Percentiles rank a stretch among this genome's conserved stretches.
Evolutionary conservation across 2,329 filamentous ascomycete genomes (phyloP).

Genomic region (Ophiostoma ips): DNA sequence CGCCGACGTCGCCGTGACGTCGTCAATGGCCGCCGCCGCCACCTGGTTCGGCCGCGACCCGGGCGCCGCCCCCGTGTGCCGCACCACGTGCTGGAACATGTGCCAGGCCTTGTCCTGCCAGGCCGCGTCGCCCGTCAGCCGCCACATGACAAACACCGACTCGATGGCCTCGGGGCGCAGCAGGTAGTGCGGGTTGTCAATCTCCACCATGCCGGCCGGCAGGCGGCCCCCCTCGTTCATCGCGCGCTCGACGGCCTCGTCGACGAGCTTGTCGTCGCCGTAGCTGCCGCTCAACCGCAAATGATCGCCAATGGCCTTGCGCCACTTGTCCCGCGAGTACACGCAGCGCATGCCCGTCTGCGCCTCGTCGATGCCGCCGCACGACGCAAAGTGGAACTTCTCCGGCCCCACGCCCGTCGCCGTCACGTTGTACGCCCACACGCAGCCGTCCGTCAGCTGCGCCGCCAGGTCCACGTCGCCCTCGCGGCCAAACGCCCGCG

Average conservation of each 20-base stretch:
- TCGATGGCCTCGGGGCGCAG: slow-evolving; percentile 68
- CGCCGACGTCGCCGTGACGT: slow-evolving; percentile 39
- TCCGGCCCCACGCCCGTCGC: slow-evolving; percentile 49
- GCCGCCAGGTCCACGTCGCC: slow-evolving; percentile 42
- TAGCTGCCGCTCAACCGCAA: slow-evolving; percentile 6
- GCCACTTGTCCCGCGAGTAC: slow-evolving; percentile 17
- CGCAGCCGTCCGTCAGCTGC: slow-evolving; percentile 48
- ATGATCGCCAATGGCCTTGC: slow-evolving; percentile 12
- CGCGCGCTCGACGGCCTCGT: slow-evolving; percentile 21
- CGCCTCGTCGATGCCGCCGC: slow-evolving; percentile 16
- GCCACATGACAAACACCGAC: slow-evolving; percentile 65
- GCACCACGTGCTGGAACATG: slow-evolving; percentile 55
- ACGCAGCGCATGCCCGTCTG: slow-evolving; percentile 15
- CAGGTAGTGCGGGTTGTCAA: slow-evolving; percentile 46
- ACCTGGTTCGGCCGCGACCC: slow-evolving; percentile 18
- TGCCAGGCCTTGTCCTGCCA: slow-evolving; percentile 59
- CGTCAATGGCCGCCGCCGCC: slow-evolving; percentile 51
- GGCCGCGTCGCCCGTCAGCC: slow-evolving; percentile 51
- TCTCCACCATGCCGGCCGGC: slow-evolving; percentile 39
- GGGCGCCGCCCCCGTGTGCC: slow-evolving; percentile 41
- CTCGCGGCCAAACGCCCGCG: slow-evolving; percentile 41
- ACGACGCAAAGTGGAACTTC: slow-evolving; percentile 34
- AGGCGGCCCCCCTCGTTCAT: slow-evolving; percentile 32
- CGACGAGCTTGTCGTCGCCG: slow-evolving; percentile 1
- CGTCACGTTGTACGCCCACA: slow-evolving; percentile 48